These are phyloP conservation scores for Cyphellophora attinorum DNA, from an alignment of 2,329 filamentous ascomycete species.

Conservation along the genomic window DNA sequence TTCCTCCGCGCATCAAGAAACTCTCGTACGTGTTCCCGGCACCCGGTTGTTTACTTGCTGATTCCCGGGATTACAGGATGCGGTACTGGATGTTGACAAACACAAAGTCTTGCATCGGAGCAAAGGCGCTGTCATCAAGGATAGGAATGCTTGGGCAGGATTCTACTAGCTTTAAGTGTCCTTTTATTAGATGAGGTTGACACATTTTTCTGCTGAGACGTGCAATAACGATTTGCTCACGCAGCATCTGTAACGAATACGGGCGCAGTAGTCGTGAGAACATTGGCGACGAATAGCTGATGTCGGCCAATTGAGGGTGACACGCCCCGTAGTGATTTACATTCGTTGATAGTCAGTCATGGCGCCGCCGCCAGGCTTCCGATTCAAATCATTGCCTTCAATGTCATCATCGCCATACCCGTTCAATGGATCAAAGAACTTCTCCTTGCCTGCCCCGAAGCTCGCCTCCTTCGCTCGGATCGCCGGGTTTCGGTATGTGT, in stretches of 20 bases:
- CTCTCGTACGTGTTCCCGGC: slow-evolving; percentile 10
- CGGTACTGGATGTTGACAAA: slow-evolving; percentile 8
- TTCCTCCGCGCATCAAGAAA: slow-evolving; percentile 7
- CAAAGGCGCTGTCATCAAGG: slow-evolving; percentile 5
- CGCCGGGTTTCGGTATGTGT: slow-evolving; percentile 4
- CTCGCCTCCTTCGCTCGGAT: slow-evolving; percentile 11
- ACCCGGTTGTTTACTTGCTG: neutral
- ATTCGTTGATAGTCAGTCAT: slow-evolving; percentile 8
- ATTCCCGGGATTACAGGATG: slow-evolving; percentile 5
- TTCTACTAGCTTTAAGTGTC: slow-evolving; percentile 7
- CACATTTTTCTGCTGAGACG: too few relatives aligned
- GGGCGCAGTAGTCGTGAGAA: too few relatives aligned
- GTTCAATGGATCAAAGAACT: slow-evolving; percentile 7
- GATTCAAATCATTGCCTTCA: slow-evolving; percentile 14
- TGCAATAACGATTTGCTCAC: too few relatives aligned
- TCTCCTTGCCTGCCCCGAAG: slow-evolving; percentile 13
- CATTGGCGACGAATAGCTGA: too few relatives aligned
- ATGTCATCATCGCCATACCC: slow-evolving; percentile 13
- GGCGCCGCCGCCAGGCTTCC: slow-evolving; percentile 11
- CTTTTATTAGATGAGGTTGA: too few relatives aligned
- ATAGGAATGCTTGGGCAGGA: slow-evolving; percentile 11
- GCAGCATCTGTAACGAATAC: too few relatives aligned
- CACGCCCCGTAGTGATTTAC: too few relatives aligned
- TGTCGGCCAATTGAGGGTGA: too few relatives aligned
- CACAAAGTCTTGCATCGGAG: slow-evolving; percentile 6